Evolutionary conservation across 2,329 filamentous ascomycete genomes (phyloP), one percentile per base, ranked within the genome.

Genomic region (Lasiodiplodia gonubiensis): DNA sequence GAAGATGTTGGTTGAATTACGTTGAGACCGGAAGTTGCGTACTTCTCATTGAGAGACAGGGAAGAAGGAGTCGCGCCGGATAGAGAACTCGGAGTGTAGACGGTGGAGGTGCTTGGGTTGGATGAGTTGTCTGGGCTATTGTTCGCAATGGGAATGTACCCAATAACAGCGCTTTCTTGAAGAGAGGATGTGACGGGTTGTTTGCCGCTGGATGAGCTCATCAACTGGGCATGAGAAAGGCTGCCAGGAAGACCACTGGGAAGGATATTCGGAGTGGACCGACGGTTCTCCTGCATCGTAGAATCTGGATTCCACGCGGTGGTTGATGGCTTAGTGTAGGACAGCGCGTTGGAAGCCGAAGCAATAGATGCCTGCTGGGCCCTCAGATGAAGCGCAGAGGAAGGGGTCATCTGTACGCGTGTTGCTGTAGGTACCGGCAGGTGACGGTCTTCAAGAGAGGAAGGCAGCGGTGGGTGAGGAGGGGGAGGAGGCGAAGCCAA

Each of bases 261-360:
- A 21, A 33, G 6, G 3, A 33, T 21, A 33, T 10, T 52, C 7
- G 53, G 53, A 23, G 46, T 30, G 23, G 27, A 21, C 23, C 25
- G 65, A 14, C 37, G 65, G 23, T 11, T 33, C n/a, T 52, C 55
- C 35, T 52, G 46, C 33, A 46, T 25, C n/a, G 42, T 55, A 23
- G 30, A n/a, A 4, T 71, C 71, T 14, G 39, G 35, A 27, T 61
- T 71, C 74, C 74, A 77, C 10, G 71, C 60, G 42, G 73, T 64
- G 33, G 42, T 7, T 46, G 70, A 51, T 6, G 73, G 68, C 63
- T 74, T 78, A 0, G 68, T 27, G 46, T 72, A 74, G 2, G 70
- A 68, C 5, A 57, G 21, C 6, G 46, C 52, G 30, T 42, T 33
- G 18, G 52, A 14, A 35, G 30, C 37, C 10, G 64, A 66, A 10